These are phyloP conservation scores for Phtheirospermum japonicum DNA, from an alignment of 257 asterid species.

Conservation along the genomic window DNA sequence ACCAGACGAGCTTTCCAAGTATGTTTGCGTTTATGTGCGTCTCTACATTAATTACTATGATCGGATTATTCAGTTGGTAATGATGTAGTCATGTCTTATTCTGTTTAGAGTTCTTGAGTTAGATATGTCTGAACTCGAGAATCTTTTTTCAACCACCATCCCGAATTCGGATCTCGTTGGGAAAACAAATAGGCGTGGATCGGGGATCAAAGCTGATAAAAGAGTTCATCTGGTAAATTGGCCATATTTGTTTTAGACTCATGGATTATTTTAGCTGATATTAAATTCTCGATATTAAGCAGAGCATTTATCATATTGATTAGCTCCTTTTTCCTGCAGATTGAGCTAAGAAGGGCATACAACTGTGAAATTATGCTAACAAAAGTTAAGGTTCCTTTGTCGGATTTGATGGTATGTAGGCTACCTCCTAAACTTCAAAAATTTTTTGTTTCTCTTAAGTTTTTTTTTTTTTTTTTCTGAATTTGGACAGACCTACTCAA, in stretches of 20 bases:
- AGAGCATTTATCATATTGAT: background rate
- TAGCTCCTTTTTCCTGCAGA: constrained; percentile 40
- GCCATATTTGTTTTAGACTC: no score
- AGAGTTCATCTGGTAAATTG: constrained; percentile 66
- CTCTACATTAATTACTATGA: constrained; percentile 1
- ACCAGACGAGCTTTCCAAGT: constrained; percentile 76
- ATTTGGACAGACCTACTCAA: no score
- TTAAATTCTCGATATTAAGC: background rate
- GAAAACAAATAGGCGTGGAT: constrained; percentile 41
- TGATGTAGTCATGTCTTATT: constrained; percentile 25
- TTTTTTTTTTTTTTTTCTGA: no score
- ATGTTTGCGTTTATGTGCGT: constrained; percentile 23
- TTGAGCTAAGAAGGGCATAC: constrained; percentile 84
- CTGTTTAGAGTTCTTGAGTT: constrained; percentile 71
- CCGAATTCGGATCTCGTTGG: constrained; percentile 48
- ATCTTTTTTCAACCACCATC: constrained; percentile 65
- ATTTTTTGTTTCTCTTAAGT: constrained; percentile 5
- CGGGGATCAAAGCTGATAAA: constrained; percentile 56
- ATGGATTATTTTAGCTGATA: background rate
- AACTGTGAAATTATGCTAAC: constrained; percentile 92
- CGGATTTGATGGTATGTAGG: constrained; percentile 62
- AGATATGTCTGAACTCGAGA: constrained; percentile 83
- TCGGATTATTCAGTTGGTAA: constrained; percentile 22
- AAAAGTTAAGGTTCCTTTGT: constrained; percentile 80
- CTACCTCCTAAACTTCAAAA: constrained; percentile 12